These are phyloP conservation scores for Pyrenochaeta sp. DNA, from an alignment of 2,329 filamentous ascomycete genomes.

Conservation along the genomic window DNA sequence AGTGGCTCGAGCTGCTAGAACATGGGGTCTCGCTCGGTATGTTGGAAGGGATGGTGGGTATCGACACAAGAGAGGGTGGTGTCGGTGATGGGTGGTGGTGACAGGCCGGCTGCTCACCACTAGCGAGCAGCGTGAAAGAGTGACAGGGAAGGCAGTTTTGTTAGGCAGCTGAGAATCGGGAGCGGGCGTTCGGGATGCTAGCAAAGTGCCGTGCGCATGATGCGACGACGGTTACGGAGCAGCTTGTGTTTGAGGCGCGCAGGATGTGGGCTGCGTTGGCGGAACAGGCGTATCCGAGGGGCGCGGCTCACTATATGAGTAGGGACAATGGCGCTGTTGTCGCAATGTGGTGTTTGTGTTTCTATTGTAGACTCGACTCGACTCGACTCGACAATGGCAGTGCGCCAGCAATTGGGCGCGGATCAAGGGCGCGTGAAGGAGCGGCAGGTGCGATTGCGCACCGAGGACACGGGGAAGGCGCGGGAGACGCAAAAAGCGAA, in stretches of 20 bases:
- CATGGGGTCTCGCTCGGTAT: slow-evolving; percentile 30
- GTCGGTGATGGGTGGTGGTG: slow-evolving; percentile 34
- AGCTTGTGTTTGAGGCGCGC: slow-evolving; percentile 41
- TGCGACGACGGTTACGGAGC: slow-evolving; percentile 35
- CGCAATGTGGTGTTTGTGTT: neutral
- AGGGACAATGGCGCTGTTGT: slow-evolving; percentile 11
- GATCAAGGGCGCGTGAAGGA: slow-evolving; percentile 20
- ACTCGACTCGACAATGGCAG: no score
- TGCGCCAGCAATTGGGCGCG: slow-evolving; percentile 11
- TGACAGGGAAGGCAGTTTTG: slow-evolving; percentile 36
- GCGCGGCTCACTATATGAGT: slow-evolving; percentile 25
- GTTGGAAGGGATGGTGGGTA: slow-evolving; percentile 3
- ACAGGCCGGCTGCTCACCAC: slow-evolving; percentile 52
- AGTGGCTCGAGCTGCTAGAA: slow-evolving; percentile 38
- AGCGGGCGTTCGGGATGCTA: slow-evolving; percentile 30
- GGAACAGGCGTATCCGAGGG: slow-evolving; percentile 26
- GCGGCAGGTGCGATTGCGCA: slow-evolving; percentile 34
- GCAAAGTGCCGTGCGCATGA: slow-evolving; percentile 39
- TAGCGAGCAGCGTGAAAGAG: slow-evolving; percentile 35
- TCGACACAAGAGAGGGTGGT: slow-evolving; percentile 20
- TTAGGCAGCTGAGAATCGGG: slow-evolving; percentile 19
- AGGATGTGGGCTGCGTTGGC: slow-evolving; percentile 38
- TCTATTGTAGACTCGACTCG: slow-evolving; percentile 14
- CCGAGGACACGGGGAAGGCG: slow-evolving; percentile 13
- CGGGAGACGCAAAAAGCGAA: slow-evolving; percentile 21